Evolutionary conservation across 2,329 filamentous ascomycete genomes (phyloP), one percentile per base, ranked within the genome.

Genomic region (Neonectria faginata): DNA sequence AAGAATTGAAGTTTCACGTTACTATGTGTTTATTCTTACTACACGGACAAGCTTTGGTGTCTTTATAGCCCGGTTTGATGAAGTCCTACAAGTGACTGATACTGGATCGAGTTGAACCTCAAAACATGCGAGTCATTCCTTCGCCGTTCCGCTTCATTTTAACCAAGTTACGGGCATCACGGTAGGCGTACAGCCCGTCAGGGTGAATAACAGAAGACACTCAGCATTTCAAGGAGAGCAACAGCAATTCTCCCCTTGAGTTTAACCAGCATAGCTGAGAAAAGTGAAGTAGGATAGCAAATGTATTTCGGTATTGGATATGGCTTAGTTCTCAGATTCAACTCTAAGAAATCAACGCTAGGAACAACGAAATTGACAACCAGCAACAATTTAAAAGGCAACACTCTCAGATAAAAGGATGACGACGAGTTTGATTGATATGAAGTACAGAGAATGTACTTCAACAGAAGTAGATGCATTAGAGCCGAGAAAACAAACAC

Each of bases 401-500:
- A 6, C 25, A 25, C 25, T 25, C 6, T 25, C 11, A 20, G 10
- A 20, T 18, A n/a, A 8, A 8, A 29, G 12, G 3, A 27, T 11
- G 14, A 50, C 31, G 27, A 14, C 48, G 36, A 51, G 9, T 10
- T 50, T 51, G 29, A 33, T 50, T 50, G 47, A 50, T 14, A 51
- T 51, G 9, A 33, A 56, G 53, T 20, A 60, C 29, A 58, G 47
- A 62, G n/a, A 18, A 48, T 44, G n/a, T 42, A 36, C n/a, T 47
- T 58, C 5, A 14, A 22, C 20, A 14, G 12, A 42, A 56, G 20
- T 16, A 36, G 11, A 31, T 42, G 25, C 25, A 57, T 57, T 52
- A 57, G 45, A 50, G 9, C 51, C 14, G 25, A 22, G 45, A 56
- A 56, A 52, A 36, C 45, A 58, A 52, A 66, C 44, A 53, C 55